phyloP scores from a whole-genome alignment of 768 basidiomycete species.

The Leccinellum rugosiceps region DNA sequence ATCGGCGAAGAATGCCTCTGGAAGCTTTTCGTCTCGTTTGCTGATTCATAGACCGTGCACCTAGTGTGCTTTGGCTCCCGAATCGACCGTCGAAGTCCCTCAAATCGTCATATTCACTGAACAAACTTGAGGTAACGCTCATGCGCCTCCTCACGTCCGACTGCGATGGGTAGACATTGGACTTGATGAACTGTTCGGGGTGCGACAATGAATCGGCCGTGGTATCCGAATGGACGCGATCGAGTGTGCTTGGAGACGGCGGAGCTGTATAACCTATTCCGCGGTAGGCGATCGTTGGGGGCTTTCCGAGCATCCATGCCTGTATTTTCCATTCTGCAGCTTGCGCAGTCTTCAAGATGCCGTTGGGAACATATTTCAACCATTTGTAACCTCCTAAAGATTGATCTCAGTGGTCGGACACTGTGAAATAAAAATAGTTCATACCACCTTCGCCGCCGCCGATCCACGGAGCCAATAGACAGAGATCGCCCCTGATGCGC shows the following conservation, averaged over 20 bases:
- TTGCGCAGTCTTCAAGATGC: slow-evolving; percentile 90
- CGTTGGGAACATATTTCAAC: slow-evolving; percentile 94
- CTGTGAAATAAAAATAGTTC: slow-evolving; percentile 27
- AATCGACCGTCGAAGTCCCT: slow-evolving; percentile 85
- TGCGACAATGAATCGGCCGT: slow-evolving; percentile 19
- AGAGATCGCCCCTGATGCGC: slow-evolving; percentile 79
- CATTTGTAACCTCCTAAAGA: slow-evolving; percentile 81
- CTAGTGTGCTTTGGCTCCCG: slow-evolving; percentile 75
- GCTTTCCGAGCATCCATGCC: slow-evolving; percentile 96
- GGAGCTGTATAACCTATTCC: slow-evolving; percentile 79
- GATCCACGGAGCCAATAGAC: slow-evolving; percentile 94
- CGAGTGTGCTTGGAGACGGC: slow-evolving; percentile 33
- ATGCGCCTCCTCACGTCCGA: slow-evolving; percentile 52
- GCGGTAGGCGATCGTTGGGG: slow-evolving; percentile 78
- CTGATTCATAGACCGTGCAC: slow-evolving; percentile 39
- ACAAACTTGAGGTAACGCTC: slow-evolving; percentile 67
- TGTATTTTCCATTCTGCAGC: slow-evolving; percentile 97
- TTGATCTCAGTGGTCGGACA: slow-evolving; percentile 12
- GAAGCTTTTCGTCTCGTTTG: slow-evolving; percentile 57
- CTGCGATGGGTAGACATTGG: slow-evolving; percentile 28
- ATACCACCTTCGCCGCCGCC: slow-evolving; percentile 84
- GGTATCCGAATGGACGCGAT: slow-evolving; percentile 17
- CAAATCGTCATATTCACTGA: slow-evolving; percentile 87
- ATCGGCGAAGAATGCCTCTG: slow-evolving; percentile 60
- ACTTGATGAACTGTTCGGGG: slow-evolving; percentile 17